Base-by-base conservation (phyloP, 768 basidiomycete species). In the Leccinum pellstonianum region DNA sequence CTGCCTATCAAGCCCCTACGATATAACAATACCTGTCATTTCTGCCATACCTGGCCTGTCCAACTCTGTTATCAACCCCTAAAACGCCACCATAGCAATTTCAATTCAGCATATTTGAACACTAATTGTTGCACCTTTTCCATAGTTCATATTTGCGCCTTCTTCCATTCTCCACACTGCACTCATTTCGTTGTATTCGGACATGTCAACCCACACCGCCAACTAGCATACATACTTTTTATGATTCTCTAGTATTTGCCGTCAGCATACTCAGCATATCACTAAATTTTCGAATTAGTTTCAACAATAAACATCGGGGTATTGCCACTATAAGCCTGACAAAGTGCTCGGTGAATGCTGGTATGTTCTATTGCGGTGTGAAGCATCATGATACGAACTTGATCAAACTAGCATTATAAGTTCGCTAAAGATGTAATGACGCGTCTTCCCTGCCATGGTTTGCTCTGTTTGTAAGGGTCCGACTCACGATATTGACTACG, bases 401-500 rank as follows among this genome's bases (percentile, higher is more conserved):
- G 23, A 38, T 29, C 38, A 19, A 50, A 41, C 27, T 25, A 54
- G 0, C 41, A 19, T 1, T 12, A 19, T n/a, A 47, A n/a, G 27
- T 48, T 25, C 38, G 17, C n/a, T 23, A 59, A 21, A 23, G 47
- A 47, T 65, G 62, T 46, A 62, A 63, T 49, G 61, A 27, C 46
- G 50, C n/a, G 58, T 54, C 61, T 54, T 67, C 71, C 52, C 54
- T 69, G 51, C 68, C 56, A 11, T 68, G 73, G 49, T 38, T 68
- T 56, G 90, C 67, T 60, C 89, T 83, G 43, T 77, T 69, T 29
- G 81, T 76, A 72, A 93, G 93, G 17, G 87, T 80, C 67, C 79
- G 80, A 76, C 87, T 87, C 31, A 93, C 86, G 51, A 91, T 83
- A 71, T 87, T 89, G 77, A 93, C 91, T 93, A 64, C n/a, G 47